phyloP scores from a whole-genome alignment of 306 rosid genomes.

The Trichosanthes cucumerina region DNA sequence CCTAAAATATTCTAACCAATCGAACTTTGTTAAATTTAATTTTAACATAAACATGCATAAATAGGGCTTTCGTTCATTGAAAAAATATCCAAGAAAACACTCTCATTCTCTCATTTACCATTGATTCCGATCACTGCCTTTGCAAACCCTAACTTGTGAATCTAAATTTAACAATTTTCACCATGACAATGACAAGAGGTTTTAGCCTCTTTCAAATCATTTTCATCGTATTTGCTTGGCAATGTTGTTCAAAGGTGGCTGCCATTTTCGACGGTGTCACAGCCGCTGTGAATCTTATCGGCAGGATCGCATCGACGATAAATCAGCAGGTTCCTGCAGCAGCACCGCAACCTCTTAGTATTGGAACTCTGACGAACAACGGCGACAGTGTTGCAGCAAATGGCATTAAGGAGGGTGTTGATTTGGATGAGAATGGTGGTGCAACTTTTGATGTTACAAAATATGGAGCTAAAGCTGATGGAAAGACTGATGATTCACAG shows the following conservation, averaged over 20 bases:
- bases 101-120: background rate
- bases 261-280: background rate
- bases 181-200: background rate
- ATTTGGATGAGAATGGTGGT: background rate
- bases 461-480: slow-evolving; percentile 4
- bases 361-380: background rate
- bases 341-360: background rate
- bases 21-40: background rate
- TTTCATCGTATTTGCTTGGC: background rate
- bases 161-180: background rate
- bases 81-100: background rate
- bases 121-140: background rate
- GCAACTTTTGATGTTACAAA: slow-evolving; percentile 1
- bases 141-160: background rate
- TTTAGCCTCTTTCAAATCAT: background rate
- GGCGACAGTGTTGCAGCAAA: background rate
- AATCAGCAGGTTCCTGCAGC: background rate
- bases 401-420: background rate
- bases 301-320: too few relatives aligned
- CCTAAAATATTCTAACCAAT: background rate
- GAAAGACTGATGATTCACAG: slow-evolving; percentile 1
- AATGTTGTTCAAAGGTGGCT: background rate
- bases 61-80: background rate
- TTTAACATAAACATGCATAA: background rate
- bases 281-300: too few relatives aligned